A percentile compares a stretch with the other conserved stretches of the same genome.
phyloP scores from a whole-genome alignment of 78 protist species.

The Dictyostelium intermedium region DNA sequence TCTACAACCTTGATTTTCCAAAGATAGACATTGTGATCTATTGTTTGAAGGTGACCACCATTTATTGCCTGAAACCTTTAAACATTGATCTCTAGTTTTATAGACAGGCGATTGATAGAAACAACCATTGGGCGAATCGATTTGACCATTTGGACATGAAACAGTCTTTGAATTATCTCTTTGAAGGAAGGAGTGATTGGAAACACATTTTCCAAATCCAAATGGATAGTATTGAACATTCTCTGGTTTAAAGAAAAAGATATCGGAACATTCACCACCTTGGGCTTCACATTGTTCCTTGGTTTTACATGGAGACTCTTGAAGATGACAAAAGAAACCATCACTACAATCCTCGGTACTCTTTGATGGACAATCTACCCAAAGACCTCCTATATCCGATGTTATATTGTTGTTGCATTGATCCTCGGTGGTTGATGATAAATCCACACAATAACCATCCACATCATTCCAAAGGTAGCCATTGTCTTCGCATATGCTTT shows the following conservation, averaged over 20 bases:
- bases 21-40: neutral
- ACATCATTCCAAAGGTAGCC: neutral
- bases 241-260: neutral
- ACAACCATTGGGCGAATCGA: slow-evolving; percentile 23
- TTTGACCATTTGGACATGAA: neutral
- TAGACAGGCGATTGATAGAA: neutral
- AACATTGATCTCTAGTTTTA: neutral
- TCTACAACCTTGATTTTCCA: neutral
- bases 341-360: neutral
- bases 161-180: neutral
- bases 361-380: neutral
- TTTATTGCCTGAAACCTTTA: neutral
- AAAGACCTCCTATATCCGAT: neutral
- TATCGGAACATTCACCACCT: neutral
- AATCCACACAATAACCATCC: neutral
- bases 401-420: neutral
- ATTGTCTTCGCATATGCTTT: neutral
- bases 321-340: neutral
- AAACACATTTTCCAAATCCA: neutral
- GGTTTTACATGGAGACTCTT: neutral
- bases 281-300: neutral
- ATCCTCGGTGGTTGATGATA: neutral
- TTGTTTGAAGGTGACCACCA: slow-evolving; percentile 11
- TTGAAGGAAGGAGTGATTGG: neutral
- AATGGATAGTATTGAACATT: neutral